Conservation (phyloP, 2,329 filamentous ascomycete genomes). For the Nakataea oryzae region DNA sequence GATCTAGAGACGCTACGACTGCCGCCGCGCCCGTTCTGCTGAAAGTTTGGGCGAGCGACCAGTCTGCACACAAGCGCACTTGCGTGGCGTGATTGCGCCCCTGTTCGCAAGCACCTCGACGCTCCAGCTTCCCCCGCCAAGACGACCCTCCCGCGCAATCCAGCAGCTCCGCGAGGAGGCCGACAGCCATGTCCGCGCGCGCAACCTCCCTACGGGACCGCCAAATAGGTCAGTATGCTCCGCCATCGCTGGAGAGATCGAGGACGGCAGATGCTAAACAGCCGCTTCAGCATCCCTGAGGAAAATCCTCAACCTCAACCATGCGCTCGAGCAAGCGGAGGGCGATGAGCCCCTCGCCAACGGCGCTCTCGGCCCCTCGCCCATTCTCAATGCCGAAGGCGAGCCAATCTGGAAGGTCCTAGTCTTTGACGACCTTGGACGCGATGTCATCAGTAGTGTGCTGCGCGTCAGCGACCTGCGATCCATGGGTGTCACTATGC, state of each 20-base stretch:
- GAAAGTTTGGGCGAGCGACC: background rate
- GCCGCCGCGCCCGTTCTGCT: background rate
- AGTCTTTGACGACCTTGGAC: conserved; percentile 82
- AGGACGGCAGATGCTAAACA: background rate
- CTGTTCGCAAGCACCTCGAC: background rate
- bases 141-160: background rate
- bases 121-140: background rate
- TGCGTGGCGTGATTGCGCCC: background rate
- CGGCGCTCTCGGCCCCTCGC: conserved; percentile 57
- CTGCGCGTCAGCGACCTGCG: conserved; percentile 87
- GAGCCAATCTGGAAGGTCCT: conserved; percentile 97
- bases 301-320: conserved; percentile 89
- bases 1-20: no score
- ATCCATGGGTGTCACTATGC: conserved; percentile 91
- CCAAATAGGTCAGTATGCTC: conserved; percentile 31
- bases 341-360: conserved; percentile 54
- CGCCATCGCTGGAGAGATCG: background rate
- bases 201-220: conserved; percentile 37
- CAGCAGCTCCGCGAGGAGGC: background rate
- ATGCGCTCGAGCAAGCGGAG: conserved; percentile 43
- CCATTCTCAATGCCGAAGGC: conserved; percentile 75
- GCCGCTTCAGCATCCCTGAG: conserved; percentile 66
- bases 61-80: background rate
- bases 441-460: conserved; percentile 95
- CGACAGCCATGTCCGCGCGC: conserved; percentile 30